A percentile compares a stretch with the other conserved stretches of the same genome.
Evolutionary conservation across 1,284 basidiomycete genomes (phyloP).

Genomic region (Melampsora americana): DNA sequence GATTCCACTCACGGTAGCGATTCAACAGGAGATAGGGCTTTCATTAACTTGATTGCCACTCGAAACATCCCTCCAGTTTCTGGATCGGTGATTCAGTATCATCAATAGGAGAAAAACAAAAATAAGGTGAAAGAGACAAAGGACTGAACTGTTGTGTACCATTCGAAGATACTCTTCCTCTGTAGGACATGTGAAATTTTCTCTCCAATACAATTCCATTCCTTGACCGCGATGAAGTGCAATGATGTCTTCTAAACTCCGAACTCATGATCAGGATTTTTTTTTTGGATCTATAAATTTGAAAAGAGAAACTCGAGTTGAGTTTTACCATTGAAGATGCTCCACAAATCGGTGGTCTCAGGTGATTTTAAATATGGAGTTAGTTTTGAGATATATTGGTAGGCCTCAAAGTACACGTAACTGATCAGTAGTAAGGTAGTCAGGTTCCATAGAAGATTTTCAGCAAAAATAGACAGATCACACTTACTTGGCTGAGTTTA

Average conservation of each 20-base stretch:
- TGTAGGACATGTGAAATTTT: too few species aligned
- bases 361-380: neutral
- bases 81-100: constrained; percentile 52
- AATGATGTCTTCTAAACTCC: constrained; percentile 80
- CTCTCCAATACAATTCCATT: constrained; percentile 89
- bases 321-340: constrained; percentile 34
- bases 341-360: constrained; percentile 17
- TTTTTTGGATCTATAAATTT: too few species aligned
- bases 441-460: constrained; percentile 53
- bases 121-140: neutral
- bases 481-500: constrained; percentile 83
- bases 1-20: constrained; percentile 23
- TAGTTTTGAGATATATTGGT: constrained; percentile 27
- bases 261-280: too few species aligned
- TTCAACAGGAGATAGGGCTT: constrained; percentile 62
- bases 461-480: constrained; percentile 95
- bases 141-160: constrained; percentile 84
- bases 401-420: constrained; percentile 39
- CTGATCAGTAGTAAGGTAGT: constrained; percentile 63
- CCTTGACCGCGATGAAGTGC: constrained; percentile 93
- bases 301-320: too few species aligned
- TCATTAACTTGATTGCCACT: constrained; percentile 92
- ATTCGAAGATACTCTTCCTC: constrained; percentile 91
- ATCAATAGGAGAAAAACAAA: too few species aligned
- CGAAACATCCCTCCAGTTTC: constrained; percentile 94